Percentiles rank a stretch among this genome's conserved stretches.
Conservation (phyloP, 495 filamentous ascomycete species). For the Sphaerosporella brunnea region DNA sequence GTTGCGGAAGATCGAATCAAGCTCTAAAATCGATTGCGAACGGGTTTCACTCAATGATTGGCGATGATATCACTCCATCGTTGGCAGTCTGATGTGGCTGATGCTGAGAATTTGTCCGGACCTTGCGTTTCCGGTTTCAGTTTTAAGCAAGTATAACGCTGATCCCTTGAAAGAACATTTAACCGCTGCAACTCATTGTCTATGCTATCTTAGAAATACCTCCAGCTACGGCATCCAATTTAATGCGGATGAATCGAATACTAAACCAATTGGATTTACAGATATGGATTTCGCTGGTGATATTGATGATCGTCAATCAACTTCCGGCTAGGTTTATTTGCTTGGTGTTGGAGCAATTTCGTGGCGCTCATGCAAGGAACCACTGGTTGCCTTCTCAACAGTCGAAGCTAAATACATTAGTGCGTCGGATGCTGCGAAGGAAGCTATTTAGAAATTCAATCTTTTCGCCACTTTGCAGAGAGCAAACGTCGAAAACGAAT, state of each 20-base stretch:
- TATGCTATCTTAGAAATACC: background rate
- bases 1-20: background rate
- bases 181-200: background rate
- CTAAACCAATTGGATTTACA: too few relatives aligned
- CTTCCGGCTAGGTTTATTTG: background rate
- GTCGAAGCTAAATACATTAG: background rate
- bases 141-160: slow-evolving; percentile 1
- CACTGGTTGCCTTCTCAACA: background rate
- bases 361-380: background rate
- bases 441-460: background rate
- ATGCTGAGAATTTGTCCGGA: slow-evolving; percentile 19
- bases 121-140: slow-evolving; percentile 14
- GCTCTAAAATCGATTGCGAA: too few relatives aligned
- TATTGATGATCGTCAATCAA: background rate
- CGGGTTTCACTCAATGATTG: too few relatives aligned
- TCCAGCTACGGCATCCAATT: background rate
- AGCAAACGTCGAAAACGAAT: too few relatives aligned
- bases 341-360: background rate
- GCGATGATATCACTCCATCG: slow-evolving; percentile 9
- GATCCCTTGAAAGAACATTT: background rate
- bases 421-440: background rate
- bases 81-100: slow-evolving; percentile 24
- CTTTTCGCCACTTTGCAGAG: too few relatives aligned
- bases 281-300: too few relatives aligned
- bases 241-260: too few relatives aligned